Conservation (phyloP, 2,329 filamentous ascomycete species). For the Plenodomus tracheiphilus region DNA sequence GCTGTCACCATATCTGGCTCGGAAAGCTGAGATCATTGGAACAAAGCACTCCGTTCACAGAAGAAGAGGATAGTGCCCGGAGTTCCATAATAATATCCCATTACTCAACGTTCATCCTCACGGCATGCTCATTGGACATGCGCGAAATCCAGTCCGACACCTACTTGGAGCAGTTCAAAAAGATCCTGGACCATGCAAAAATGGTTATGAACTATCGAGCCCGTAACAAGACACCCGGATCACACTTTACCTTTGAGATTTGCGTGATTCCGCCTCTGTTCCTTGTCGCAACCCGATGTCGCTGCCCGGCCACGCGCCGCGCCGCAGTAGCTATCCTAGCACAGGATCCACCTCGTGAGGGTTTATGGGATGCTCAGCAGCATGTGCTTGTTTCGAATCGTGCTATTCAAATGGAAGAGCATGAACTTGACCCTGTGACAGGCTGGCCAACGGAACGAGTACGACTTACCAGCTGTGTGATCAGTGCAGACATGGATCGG, state of each 20-base stretch:
- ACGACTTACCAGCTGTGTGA: conserved; percentile 17
- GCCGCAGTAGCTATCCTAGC: conserved; percentile 20
- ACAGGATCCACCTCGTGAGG: conserved; percentile 24
- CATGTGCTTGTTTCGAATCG: conserved; percentile 18
- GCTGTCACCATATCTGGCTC: conserved; percentile 23
- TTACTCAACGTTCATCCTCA: conserved; percentile 11
- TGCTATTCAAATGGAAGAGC: conserved; percentile 27
- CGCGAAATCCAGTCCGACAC: conserved; percentile 16
- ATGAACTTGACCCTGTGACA: conserved; percentile 16
- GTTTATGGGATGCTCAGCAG: conserved; percentile 23
- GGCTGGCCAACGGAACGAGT: conserved; percentile 21
- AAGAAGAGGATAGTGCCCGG: conserved; percentile 14
- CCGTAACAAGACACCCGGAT: conserved; percentile 2
- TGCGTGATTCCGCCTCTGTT: conserved; percentile 18
- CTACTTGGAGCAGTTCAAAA: conserved; percentile 19
- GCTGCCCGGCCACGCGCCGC: conserved; percentile 26
- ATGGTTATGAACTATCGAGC: conserved; percentile 20
- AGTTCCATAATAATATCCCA: conserved; percentile 20
- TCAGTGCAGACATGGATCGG: conserved; percentile 21
- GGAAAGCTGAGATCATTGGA: conserved; percentile 5
- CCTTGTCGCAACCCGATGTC: conserved; percentile 17
- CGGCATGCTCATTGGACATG: conserved; percentile 12
- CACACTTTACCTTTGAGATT: conserved; percentile 27
- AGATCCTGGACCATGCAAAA: conserved; percentile 18
- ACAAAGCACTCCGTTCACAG: conserved; percentile 2